phyloP scores from a whole-genome alignment of 2,329 filamentous ascomycete species.

The Colletotrichum tamarilloi region DNA sequence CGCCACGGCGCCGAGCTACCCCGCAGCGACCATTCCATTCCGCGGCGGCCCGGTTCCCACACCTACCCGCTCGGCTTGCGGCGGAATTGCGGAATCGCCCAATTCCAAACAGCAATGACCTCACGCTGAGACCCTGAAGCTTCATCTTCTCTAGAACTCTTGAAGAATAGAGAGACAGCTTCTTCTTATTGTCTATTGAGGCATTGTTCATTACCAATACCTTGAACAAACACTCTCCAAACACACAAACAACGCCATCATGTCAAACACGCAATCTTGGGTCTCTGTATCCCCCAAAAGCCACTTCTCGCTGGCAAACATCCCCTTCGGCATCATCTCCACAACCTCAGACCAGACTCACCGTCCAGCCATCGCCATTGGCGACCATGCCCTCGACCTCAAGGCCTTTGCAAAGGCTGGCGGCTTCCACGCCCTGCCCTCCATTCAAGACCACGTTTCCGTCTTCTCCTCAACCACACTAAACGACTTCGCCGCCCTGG shows the following conservation, averaged over 20 bases:
- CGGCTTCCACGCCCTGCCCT: slow-evolving; percentile 50
- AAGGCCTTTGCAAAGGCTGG: slow-evolving; percentile 63
- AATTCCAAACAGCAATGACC: slow-evolving; percentile 21
- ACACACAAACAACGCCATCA: not conserved
- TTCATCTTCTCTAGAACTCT: not conserved
- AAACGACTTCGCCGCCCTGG: slow-evolving; percentile 78
- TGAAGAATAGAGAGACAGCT: not conserved
- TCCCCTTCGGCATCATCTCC: slow-evolving; percentile 86
- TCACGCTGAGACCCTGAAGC: slow-evolving; percentile 12
- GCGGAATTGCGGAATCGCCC: slow-evolving; percentile 33
- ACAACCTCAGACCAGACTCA: slow-evolving; percentile 65
- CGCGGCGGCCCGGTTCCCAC: slow-evolving; percentile 25
- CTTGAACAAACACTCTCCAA: not conserved
- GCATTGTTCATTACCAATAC: not conserved
- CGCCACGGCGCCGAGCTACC: slow-evolving; percentile 29
- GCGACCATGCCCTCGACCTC: slow-evolving; percentile 77
- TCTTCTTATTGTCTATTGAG: not conserved
- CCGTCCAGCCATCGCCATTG: slow-evolving; percentile 78
- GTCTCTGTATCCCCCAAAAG: slow-evolving; percentile 46
- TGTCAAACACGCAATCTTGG: slow-evolving; percentile 40
- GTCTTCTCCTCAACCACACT: slow-evolving; percentile 62
- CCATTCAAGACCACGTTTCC: slow-evolving; percentile 40
- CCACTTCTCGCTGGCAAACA: slow-evolving; percentile 80
- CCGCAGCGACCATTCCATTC: slow-evolving; percentile 23
- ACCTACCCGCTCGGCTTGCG: slow-evolving; percentile 36